These are phyloP conservation scores for Xylariales sp. DNA, from an alignment of 2,329 filamentous ascomycete species.

Conservation along the genomic window DNA sequence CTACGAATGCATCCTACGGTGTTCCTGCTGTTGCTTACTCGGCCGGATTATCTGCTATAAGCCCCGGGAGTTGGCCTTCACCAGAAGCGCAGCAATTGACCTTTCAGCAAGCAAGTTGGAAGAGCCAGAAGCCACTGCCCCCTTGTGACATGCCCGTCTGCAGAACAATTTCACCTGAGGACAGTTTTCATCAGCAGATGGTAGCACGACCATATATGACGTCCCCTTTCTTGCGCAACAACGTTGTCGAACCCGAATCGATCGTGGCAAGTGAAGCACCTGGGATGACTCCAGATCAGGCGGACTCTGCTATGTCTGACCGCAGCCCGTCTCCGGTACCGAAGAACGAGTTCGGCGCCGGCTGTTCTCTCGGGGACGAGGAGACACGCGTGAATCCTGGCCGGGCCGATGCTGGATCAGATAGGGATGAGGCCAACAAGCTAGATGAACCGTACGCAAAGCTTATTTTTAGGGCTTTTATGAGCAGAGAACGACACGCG, in stretches of 20 bases:
- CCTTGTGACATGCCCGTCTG: slow-evolving; percentile 8
- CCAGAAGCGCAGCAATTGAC: slow-evolving; percentile 14
- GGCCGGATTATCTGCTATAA: slow-evolving; percentile 11
- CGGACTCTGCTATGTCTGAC: slow-evolving; percentile 5
- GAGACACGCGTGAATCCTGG: slow-evolving; percentile 4
- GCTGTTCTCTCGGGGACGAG: slow-evolving; percentile 8
- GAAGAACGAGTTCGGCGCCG: neutral
- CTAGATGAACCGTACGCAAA: slow-evolving; percentile 70
- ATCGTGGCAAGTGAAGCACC: slow-evolving; percentile 11
- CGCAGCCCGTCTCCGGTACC: slow-evolving; percentile 10
- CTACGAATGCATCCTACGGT: slow-evolving; percentile 15
- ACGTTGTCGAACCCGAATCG: slow-evolving; percentile 7
- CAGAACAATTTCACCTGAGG: slow-evolving; percentile 11
- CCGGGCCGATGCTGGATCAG: slow-evolving; percentile 16
- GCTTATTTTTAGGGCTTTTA: slow-evolving; percentile 72
- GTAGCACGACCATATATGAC: slow-evolving; percentile 5
- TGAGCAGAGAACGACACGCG: slow-evolving; percentile 58
- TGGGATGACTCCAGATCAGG: slow-evolving; percentile 6
- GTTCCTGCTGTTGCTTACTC: slow-evolving; percentile 9
- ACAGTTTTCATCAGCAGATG: slow-evolving; percentile 13
- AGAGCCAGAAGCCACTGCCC: slow-evolving; percentile 9
- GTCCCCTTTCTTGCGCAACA: slow-evolving; percentile 4
- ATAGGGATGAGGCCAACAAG: slow-evolving; percentile 21
- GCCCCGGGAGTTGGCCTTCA: slow-evolving; percentile 28
- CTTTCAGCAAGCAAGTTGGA: slow-evolving; percentile 13